Evolutionary conservation across 176 grass and related monocot genomes (phyloP), one percentile per base, ranked within the genome.

Genomic region (Neostapfia colusana): DNA sequence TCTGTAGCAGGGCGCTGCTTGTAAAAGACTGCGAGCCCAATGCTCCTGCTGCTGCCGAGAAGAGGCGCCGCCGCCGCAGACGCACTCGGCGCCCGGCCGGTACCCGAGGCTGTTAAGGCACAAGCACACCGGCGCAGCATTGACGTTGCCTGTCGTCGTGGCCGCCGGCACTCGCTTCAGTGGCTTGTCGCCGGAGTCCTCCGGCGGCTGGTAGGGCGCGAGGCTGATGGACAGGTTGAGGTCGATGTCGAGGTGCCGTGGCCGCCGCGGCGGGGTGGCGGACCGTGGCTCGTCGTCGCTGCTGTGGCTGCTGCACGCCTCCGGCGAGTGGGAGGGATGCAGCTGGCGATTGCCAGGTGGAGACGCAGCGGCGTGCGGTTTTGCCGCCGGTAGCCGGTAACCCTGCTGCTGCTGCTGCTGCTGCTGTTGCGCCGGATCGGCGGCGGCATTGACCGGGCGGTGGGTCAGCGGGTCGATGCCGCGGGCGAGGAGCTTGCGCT

Each of bases 201-300:
- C 73, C 57, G 56, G 77, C 61, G 79, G 69, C 81, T 91, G 85
- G 81, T 76, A 86, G 0, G 91, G 75, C 16, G 54, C 63, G 0
- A 94, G 78, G 73, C 91, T 94, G 86, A 94, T 94, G 77, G 91
- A 94, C 26, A 94, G 88, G 78, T 94, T 90, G 54, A 94, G 91
- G 82, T 94, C 88, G 83, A 94, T 90, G 78, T 82, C 85, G 46
- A 94, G 78, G 70, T 81, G 71, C 26, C 79, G 72, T 7, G 31
- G 69, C 14, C n/a, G 21, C 10, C 5, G 16, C 17, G 56, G 65
- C 2, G 71, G 78, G 11, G 86, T 84, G 81, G 55, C 5, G 4
- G 86, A 80, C n/a, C 63, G 44, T 3, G 60, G 79, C 55, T 84
- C 86, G 65, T 88, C 86, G 76, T 88, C 86, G 86, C 76, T 84